Base-by-base conservation (phyloP, 306 rosid genomes). In the Medicago ruthenica region DNA sequence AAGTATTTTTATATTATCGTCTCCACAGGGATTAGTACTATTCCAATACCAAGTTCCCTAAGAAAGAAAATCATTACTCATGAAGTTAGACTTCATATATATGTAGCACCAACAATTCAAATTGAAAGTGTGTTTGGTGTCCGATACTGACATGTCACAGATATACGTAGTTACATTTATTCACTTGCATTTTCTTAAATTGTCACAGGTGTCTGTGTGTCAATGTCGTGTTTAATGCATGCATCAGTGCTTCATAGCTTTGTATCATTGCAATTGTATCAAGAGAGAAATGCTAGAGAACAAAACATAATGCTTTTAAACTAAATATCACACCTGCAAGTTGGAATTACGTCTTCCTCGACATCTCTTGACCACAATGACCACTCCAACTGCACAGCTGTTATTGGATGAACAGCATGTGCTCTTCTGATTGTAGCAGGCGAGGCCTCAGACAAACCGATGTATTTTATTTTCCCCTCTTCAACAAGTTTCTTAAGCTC, bases 401-500 rank as follows among this genome's bases (percentile, higher is more conserved):
- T 71, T 21, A 87, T 81, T 1, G 93, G 94, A 82, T 85, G 94
- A 80, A 89, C 87, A 9, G 86, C 95, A 64, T 89, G 95, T 17
- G 95, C 92, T 83, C 92, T 86, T 86, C 92, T 89, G 62, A 89
- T 89, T 27, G 95, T 87, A 16, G 90, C 76, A 54, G 92, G 78
- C 6, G 92, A 89, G 10, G 95, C 95, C 86, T 89, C 95, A 0
- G 89, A 86, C 4, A 89, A 67, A 37, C 92, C 92, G 18, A 87
- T 81, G 79, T 89, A 87, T 53, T 84, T 87, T 67, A 89, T 74
- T 66, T 87, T 89, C 4, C 92, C 90, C 59, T 87, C 95, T 76
- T 86, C 92, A 62, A 89, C 85, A 5, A 84, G 79, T 67, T 84
- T 89, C 37, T 89, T 89, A 36, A 89, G 85, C 62, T 89, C 95